These are phyloP conservation scores for Blastocystis sp. DNA, from an alignment of 352 stramenopile species.

Conservation along the genomic window DNA sequence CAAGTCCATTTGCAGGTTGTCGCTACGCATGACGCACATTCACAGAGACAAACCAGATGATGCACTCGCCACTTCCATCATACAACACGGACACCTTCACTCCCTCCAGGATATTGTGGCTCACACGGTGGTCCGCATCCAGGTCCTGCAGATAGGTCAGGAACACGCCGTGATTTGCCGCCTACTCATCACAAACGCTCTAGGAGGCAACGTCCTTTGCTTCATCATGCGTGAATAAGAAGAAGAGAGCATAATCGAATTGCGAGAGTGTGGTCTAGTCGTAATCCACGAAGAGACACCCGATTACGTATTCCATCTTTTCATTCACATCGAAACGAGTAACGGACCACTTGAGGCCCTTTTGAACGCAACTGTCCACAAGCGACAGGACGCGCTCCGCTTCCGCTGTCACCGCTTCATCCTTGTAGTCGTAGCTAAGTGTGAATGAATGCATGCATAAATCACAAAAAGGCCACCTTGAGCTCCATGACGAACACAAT, in stretches of 20 bases:
- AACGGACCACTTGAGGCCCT: slow-evolving; percentile 1
- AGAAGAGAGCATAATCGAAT: slow-evolving; percentile 28
- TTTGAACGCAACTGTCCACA: not conserved
- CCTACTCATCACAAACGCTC: not conserved
- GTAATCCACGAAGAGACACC: not conserved
- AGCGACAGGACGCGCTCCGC: slow-evolving; percentile 2
- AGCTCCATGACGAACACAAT: not conserved
- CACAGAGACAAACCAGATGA: not conserved
- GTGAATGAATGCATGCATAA: not conserved
- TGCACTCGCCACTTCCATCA: slow-evolving; percentile 11
- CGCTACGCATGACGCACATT: not conserved
- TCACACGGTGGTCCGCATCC: slow-evolving; percentile 25
- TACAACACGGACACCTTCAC: slow-evolving; percentile 21
- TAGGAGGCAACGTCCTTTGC: not conserved
- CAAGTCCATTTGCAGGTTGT: slow-evolving; percentile 34
- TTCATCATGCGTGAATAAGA: slow-evolving; percentile 14
- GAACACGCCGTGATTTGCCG: not conserved
- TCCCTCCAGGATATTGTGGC: slow-evolving; percentile 32
- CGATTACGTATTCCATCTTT: slow-evolving; percentile 1
- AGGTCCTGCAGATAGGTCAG: slow-evolving; percentile 20
- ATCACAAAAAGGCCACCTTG: slow-evolving; percentile 33
- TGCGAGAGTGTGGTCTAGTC: not conserved
- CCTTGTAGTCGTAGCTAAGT: not conserved
- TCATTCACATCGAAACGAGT: slow-evolving; percentile 24
- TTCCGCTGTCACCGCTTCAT: not conserved